Evolutionary conservation across 2,329 filamentous ascomycete genomes (phyloP), one percentile per base, ranked within the genome.

Genomic region (Colletotrichum agaves): DNA sequence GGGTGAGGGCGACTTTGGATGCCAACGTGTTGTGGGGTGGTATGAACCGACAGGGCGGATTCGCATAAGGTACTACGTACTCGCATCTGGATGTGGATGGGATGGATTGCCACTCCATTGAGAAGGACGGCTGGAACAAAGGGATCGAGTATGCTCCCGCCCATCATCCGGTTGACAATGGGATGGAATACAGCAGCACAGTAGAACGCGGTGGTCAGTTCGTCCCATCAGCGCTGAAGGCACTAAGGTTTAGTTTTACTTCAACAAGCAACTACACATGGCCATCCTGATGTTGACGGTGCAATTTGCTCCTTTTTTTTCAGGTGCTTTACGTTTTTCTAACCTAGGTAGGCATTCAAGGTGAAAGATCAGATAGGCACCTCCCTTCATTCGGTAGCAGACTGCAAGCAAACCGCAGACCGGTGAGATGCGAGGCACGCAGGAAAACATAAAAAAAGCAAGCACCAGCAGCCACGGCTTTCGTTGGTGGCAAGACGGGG

Each of bases 171-270:
- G 52, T 17, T 59, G 61, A 64, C 60, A 64, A 59, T 67, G 64
- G 64, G 61, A 67, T 35, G 64, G 7, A 39, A 64, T 17, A 53
- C 63, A 41, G 39, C 13, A 43, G 39, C 59, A 44, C 47, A 55
- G 59, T n/a, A 49, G 15, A 67, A 58, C 39, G 47, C 15, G 49
- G 59, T n/a, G 59, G 49, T 44, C 55, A 47, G 64, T 67, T 67
- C 64, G 46, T 67, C 61, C 53, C 61, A 64, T 63, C 44, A 23
- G 31, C 35, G 21, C 35, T 52, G 43, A 17, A 46, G 44, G 13
- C 17, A 35, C 56, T 49, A 49, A 56, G 52, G 52, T 56, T 41
- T 41, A 12, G 15, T 37, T 44, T n/a, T 8, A 19, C 4, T 19
- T 56, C 35, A 56, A 35, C 27, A 13, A 35, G 13, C 52, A 41